Evolutionary conservation across 2,329 filamentous ascomycete genomes (phyloP).

Genomic region (Colletotrichum camelliae): DNA sequence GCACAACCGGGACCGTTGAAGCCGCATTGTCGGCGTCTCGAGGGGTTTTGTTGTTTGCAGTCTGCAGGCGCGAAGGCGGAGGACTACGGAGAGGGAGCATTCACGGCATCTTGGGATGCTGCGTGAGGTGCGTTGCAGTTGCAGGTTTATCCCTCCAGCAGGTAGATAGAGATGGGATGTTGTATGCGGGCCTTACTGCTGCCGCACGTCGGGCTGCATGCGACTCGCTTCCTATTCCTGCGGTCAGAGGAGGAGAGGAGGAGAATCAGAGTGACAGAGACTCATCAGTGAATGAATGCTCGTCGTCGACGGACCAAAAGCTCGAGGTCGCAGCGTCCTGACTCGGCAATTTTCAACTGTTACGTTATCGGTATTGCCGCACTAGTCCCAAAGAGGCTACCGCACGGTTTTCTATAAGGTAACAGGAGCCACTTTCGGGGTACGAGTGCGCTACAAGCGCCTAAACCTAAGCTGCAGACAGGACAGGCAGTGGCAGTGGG

Average conservation of each 20-base stretch:
- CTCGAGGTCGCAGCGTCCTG: slow-evolving; percentile 18
- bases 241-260: neutral
- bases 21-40: neutral
- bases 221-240: neutral
- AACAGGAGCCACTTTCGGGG: slow-evolving; percentile 40
- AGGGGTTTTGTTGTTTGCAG: neutral
- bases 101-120: neutral
- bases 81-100: no score
- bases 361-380: slow-evolving; percentile 52
- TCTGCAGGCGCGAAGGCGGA: no score
- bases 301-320: neutral
- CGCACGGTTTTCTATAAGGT: slow-evolving; percentile 51
- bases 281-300: neutral
- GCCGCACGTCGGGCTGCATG: neutral
- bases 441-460: slow-evolving; percentile 13
- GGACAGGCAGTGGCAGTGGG: neutral
- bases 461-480: neutral
- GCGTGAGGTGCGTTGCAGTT: neutral
- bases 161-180: neutral
- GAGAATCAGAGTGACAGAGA: neutral
- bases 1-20: neutral
- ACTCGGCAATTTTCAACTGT: slow-evolving; percentile 43
- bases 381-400: slow-evolving; percentile 29
- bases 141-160: slow-evolving; percentile 2
- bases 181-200: neutral